Conservation (phyloP, 305 asterid species). For the Fraxinus baroniana region DNA sequence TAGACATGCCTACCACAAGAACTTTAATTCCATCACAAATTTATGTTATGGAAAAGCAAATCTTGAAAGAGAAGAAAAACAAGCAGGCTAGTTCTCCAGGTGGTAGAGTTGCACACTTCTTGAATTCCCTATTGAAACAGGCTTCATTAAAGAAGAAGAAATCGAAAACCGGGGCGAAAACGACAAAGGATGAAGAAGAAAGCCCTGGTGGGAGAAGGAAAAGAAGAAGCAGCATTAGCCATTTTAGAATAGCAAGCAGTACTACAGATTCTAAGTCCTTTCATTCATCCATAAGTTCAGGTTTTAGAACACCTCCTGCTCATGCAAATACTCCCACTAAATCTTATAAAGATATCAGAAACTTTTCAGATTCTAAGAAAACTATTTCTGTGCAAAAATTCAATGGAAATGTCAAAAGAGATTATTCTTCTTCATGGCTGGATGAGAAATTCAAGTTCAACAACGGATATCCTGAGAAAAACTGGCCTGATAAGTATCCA, state of each 20-base stretch:
- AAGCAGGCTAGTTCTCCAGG: constrained; percentile 58
- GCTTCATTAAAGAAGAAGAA: constrained; percentile 38
- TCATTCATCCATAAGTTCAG: constrained; percentile 30
- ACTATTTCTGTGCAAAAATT: constrained; percentile 5
- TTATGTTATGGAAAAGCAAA: constrained; percentile 33
- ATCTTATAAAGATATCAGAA: constrained; percentile 34
- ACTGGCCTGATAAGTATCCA: constrained; percentile 15
- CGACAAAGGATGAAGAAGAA: constrained; percentile 26
- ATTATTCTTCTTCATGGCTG: constrained; percentile 15
- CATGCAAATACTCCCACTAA: constrained; percentile 46
- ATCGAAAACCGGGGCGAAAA: not conserved
- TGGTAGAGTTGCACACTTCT: constrained; percentile 41
- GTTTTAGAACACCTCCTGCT: constrained; percentile 50
- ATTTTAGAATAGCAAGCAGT: constrained; percentile 32
- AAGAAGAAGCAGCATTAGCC: constrained; percentile 67
- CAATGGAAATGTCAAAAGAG: constrained; percentile 11
- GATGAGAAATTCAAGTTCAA: constrained; percentile 28
- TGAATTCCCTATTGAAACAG: constrained; percentile 45
- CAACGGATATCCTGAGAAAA: constrained; percentile 5
- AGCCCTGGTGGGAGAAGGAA: constrained; percentile 55
- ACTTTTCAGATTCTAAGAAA: constrained; percentile 27
- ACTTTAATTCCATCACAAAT: constrained; percentile 27
- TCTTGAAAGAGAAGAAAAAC: constrained; percentile 36
- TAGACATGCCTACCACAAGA: constrained; percentile 50
- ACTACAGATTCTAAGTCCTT: constrained; percentile 25